phyloP scores from a whole-genome alignment of 2,329 filamentous ascomycete species.

The Scedosporium boydii region DNA sequence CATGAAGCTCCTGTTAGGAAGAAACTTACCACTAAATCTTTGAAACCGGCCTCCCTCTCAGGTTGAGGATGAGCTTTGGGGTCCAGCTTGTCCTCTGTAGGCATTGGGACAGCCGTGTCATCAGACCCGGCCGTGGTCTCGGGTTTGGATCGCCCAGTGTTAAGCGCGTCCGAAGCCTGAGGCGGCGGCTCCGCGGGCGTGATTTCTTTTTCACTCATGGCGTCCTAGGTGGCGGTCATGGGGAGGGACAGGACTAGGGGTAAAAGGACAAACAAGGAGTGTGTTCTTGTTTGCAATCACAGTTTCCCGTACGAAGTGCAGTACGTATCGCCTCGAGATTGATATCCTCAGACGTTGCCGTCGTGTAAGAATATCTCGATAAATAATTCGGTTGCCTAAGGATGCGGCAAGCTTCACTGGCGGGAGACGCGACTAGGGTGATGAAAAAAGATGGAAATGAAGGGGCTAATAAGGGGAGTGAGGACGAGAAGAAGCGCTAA shows the following conservation, averaged over 20 bases:
- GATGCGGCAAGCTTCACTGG: not conserved
- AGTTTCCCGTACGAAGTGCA: too few species aligned
- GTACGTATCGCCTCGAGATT: too few species aligned
- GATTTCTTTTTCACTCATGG: not conserved
- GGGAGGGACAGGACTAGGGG: not conserved
- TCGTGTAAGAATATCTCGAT: not conserved
- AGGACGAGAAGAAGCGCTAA: not conserved
- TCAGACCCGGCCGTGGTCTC: not conserved
- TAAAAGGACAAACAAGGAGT: not conserved
- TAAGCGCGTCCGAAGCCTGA: not conserved
- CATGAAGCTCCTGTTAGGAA: slow-evolving; percentile 5
- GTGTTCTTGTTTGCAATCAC: not conserved
- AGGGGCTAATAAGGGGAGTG: not conserved
- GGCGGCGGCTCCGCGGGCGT: not conserved
- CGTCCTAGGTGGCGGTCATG: not conserved
- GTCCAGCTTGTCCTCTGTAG: not conserved
- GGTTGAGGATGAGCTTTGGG: slow-evolving; percentile 16
- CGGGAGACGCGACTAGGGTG: not conserved
- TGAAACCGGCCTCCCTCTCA: slow-evolving; percentile 29
- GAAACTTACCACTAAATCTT: slow-evolving; percentile 26
- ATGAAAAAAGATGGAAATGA: not conserved
- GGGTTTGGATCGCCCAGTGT: not conserved
- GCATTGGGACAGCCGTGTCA: not conserved
- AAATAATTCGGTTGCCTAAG: not conserved
- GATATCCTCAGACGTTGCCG: too few species aligned